Evolutionary conservation across 1,284 basidiomycete genomes (phyloP).

Genomic region (Papiliotrema terrestris): DNA sequence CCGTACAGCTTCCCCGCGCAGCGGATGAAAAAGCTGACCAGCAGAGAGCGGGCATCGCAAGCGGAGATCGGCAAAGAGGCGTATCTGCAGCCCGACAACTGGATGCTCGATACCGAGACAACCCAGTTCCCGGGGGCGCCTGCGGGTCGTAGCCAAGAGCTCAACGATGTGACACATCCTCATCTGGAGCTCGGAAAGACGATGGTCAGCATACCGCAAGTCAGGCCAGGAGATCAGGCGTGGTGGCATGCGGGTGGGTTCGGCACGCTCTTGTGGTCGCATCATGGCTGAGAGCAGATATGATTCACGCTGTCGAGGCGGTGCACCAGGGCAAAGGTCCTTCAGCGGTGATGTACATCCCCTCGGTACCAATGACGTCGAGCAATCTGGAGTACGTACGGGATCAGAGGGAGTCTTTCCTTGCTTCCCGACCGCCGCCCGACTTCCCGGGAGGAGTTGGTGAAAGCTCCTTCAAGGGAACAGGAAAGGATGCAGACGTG

Average conservation of each 20-base stretch:
- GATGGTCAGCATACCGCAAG: conserved; percentile 70
- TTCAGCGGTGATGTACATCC: conserved; percentile 75
- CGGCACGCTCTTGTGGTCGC: neutral
- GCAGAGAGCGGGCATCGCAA: conserved; percentile 8
- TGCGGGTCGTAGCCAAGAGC: conserved; percentile 62
- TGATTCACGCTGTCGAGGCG: conserved; percentile 68
- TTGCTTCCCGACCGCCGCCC: conserved; percentile 59
- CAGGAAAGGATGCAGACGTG: conserved; percentile 54
- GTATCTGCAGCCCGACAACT: conserved; percentile 57
- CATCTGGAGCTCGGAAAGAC: conserved; percentile 63
- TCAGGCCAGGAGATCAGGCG: conserved; percentile 71
- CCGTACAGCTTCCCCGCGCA: no score
- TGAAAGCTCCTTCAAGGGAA: conserved; percentile 59
- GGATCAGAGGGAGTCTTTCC: conserved; percentile 59
- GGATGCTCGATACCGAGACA: conserved; percentile 61
- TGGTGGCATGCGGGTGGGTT: conserved; percentile 70
- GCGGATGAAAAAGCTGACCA: no score
- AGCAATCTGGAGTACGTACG: conserved; percentile 64
- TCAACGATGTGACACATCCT: conserved; percentile 63
- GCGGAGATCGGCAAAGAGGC: conserved; percentile 18
- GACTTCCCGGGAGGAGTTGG: conserved; percentile 74
- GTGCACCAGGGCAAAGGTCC: conserved; percentile 61
- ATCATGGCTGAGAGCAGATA: conserved; percentile 51
- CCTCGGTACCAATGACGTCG: conserved; percentile 65
- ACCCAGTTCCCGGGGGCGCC: conserved; percentile 62